phyloP scores from a whole-genome alignment of 2,329 filamentous ascomycete genomes.

The Aspergillus versicolor region DNA sequence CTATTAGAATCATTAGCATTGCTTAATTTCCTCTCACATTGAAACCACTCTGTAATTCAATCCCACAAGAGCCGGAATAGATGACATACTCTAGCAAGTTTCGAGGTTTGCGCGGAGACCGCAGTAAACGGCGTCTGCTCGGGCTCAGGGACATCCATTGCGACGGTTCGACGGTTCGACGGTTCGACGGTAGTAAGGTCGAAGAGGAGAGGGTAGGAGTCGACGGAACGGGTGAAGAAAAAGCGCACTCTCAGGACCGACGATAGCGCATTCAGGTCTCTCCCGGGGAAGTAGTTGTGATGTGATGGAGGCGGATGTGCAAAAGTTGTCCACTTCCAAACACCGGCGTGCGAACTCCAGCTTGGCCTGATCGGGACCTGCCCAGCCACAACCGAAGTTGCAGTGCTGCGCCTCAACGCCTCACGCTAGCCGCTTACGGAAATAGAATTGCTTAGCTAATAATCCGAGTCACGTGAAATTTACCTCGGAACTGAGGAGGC shows the following conservation, averaged over 20 bases:
- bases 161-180: neutral
- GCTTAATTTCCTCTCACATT: neutral
- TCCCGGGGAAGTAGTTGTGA: slow-evolving; percentile 5
- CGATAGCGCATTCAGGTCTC: neutral
- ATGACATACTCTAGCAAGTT: slow-evolving; percentile 41
- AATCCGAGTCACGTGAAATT: neutral
- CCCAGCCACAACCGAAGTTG: slow-evolving; percentile 19
- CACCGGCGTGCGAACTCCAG: slow-evolving; percentile 5
- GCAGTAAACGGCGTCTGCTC: slow-evolving; percentile 90
- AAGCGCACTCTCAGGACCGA: slow-evolving; percentile 4
- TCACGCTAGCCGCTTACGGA: neutral
- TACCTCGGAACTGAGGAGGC: slow-evolving; percentile 3
- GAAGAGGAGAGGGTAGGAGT: slow-evolving; percentile 10
- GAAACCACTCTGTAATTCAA: neutral
- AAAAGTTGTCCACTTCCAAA: slow-evolving; percentile 36
- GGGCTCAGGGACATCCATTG: slow-evolving; percentile 83
- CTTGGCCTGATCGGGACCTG: slow-evolving; percentile 11
- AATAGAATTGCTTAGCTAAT: neutral
- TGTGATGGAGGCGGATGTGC: slow-evolving; percentile 15
- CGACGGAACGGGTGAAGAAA: neutral
- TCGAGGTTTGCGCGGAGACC: slow-evolving; percentile 76
- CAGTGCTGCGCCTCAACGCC: slow-evolving; percentile 16
- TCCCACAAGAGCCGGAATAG: neutral
- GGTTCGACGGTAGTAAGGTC: neutral
- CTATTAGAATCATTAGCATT: slow-evolving; percentile 47